Evolutionary conservation across 2,329 filamentous ascomycete species (phyloP).

Genomic region (Aspergillus spinulosporus): DNA sequence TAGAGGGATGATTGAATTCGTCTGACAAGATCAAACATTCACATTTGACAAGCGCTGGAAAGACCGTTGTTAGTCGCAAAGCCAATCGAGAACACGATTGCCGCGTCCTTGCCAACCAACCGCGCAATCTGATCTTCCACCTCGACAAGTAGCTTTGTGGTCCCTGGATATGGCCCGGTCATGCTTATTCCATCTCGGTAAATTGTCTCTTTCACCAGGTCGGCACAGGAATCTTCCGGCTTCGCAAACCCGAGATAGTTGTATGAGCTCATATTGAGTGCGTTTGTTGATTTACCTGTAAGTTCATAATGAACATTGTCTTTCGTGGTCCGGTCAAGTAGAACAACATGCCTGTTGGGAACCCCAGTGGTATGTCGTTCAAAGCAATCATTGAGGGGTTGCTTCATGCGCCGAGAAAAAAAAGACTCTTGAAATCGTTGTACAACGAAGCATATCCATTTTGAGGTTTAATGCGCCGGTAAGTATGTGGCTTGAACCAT

Average conservation of each 20-base stretch:
- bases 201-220: slow-evolving; percentile 80
- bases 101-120: slow-evolving; percentile 87
- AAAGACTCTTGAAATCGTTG: slow-evolving; percentile 93
- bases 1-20: slow-evolving; percentile 93
- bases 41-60: slow-evolving; percentile 85
- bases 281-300: slow-evolving; percentile 84
- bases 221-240: slow-evolving; percentile 89
- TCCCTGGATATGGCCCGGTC: slow-evolving; percentile 77
- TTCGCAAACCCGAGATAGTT: slow-evolving; percentile 98
- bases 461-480: slow-evolving; percentile 72
- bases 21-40: slow-evolving; percentile 91
- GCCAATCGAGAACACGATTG: slow-evolving; percentile 97
- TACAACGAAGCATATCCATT: slow-evolving; percentile 92
- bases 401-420: slow-evolving; percentile 85
- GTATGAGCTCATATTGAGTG: slow-evolving; percentile 96
- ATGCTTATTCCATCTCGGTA: slow-evolving; percentile 78
- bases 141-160: slow-evolving; percentile 77
- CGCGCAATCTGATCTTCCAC: slow-evolving; percentile 82
- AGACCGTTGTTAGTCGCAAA: slow-evolving; percentile 95
- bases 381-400: slow-evolving; percentile 93
- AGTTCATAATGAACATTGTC: slow-evolving; percentile 85
- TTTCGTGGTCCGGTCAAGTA: slow-evolving; percentile 81
- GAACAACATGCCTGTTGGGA: slow-evolving; percentile 83
- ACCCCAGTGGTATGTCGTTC: slow-evolving; percentile 86
- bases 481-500: slow-evolving; percentile 78